phyloP scores from a whole-genome alignment of 305 asterid genomes.

The Stenogyne calaminthoides region DNA sequence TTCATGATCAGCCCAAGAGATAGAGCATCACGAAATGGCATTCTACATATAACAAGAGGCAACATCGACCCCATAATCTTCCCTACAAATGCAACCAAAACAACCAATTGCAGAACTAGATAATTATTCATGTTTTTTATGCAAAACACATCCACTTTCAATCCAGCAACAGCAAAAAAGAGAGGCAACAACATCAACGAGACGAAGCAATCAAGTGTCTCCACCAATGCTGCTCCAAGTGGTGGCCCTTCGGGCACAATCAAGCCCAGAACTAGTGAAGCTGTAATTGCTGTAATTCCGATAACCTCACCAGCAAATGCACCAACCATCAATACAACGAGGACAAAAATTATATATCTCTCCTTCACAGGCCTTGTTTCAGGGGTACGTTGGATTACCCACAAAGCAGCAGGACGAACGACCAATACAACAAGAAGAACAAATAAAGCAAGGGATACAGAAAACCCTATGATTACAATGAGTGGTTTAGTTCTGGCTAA shows the following conservation, averaged over 20 bases:
- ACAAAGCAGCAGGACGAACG: slow-evolving; percentile 59
- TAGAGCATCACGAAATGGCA: slow-evolving; percentile 66
- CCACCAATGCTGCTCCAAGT: slow-evolving; percentile 58
- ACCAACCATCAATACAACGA: slow-evolving; percentile 42
- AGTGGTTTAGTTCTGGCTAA: slow-evolving; percentile 40
- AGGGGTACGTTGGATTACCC: slow-evolving; percentile 62
- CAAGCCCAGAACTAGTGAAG: slow-evolving; percentile 54
- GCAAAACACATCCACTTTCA: slow-evolving; percentile 50
- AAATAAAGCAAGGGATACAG: slow-evolving; percentile 37
- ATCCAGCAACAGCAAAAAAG: slow-evolving; percentile 56
- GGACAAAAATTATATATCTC: slow-evolving; percentile 40
- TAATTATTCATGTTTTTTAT: slow-evolving; percentile 41
- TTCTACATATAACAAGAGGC: slow-evolving; percentile 57
- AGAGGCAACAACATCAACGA: slow-evolving; percentile 55
- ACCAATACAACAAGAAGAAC: slow-evolving; percentile 37
- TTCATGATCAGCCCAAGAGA: slow-evolving; percentile 77
- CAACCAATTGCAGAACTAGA: slow-evolving; percentile 57
- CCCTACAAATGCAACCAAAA: slow-evolving; percentile 58
- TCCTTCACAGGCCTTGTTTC: slow-evolving; percentile 61
- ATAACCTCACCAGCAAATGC: slow-evolving; percentile 56
- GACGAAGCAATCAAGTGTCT: slow-evolving; percentile 65
- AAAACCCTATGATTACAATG: slow-evolving; percentile 38
- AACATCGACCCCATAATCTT: slow-evolving; percentile 57
- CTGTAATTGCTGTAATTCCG: slow-evolving; percentile 55
- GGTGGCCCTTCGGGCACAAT: slow-evolving; percentile 73